phyloP scores from a whole-genome alignment of 345 rosid species.

The Eucalyptus polybractea region DNA sequence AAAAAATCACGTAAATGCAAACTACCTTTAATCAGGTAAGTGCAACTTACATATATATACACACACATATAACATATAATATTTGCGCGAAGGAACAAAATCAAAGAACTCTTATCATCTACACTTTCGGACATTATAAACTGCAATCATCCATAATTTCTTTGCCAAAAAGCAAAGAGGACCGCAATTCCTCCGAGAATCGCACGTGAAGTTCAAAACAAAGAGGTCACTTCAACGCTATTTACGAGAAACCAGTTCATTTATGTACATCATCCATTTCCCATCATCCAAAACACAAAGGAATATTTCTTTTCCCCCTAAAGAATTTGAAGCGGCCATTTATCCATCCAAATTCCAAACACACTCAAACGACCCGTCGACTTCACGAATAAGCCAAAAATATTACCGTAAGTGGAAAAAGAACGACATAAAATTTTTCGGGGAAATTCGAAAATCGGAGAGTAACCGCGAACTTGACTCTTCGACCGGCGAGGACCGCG shows the following conservation, averaged over 20 bases:
- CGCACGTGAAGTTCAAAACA: neutral
- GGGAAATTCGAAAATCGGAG: neutral
- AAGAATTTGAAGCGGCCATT: too few species aligned
- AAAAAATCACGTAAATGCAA: too few species aligned
- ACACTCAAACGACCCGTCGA: neutral
- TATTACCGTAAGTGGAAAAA: neutral
- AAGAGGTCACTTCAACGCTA: neutral
- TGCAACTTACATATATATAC: rapidly evolving
- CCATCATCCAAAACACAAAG: neutral
- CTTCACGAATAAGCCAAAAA: neutral
- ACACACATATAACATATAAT: too few species aligned
- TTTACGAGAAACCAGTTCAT: neutral
- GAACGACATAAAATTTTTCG: neutral
- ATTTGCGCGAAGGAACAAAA: neutral
- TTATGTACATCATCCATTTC: neutral
- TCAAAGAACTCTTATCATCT: neutral
- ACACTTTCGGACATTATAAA: neutral
- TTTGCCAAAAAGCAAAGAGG: neutral
- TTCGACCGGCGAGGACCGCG: neutral
- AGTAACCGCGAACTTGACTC: neutral
- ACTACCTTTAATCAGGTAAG: neutral
- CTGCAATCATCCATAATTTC: neutral
- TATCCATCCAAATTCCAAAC: neutral
- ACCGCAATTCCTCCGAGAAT: neutral
- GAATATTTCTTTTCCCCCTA: neutral